Evolutionary conservation across 202 grass and related monocot species (phyloP), one percentile per base, ranked within the genome.

Genomic region (Bolboschoenoplectus hybrid): DNA sequence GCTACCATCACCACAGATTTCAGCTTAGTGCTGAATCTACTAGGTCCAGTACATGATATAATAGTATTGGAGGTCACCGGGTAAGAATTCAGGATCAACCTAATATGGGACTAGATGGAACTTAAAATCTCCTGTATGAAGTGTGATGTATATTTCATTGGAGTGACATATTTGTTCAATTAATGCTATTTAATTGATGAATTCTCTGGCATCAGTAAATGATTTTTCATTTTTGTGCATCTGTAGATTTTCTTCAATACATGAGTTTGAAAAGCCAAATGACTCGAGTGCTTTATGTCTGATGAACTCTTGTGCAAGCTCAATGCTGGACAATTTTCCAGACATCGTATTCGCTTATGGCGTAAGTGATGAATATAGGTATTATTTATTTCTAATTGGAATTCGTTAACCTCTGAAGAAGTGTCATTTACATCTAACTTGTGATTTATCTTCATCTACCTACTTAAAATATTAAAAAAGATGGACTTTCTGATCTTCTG

Each of bases 351-450:
- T 95, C 88, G 93, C 96, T 76, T 98, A 98, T 85, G 96, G 96
- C 82, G 96, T 94, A 61, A 98, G 93, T 85, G 93, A 98, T 69
- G 96, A 98, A 73, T 98, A 98, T 85, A 98, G 96, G 93, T 94
- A 91, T 10, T 49, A 26, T 39, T 72, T 39, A 67, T 45, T 61
- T 87, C 36, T 53, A 39, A 35, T 19, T n/a, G 26, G 9, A 49
- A 47, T 60, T 56, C 9, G 17, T 81, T 82, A 47, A 82, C 1
- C 43, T 45, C 41, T 82, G 19, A 34, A 65, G 20, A 65, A 64
- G 7, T 66, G 50, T 80, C 51, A 17, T 32, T 82, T 45, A 6
- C 13, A 50, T 82, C 41, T 82, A 14, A 40, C 5, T 60, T 58
- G 10, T 57, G n/a, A 53, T 79, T 13, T 32, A 36, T 65, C 63